Evolutionary conservation across 257 asterid species (phyloP).

Genomic region (Jacaranda mimosifolia): DNA sequence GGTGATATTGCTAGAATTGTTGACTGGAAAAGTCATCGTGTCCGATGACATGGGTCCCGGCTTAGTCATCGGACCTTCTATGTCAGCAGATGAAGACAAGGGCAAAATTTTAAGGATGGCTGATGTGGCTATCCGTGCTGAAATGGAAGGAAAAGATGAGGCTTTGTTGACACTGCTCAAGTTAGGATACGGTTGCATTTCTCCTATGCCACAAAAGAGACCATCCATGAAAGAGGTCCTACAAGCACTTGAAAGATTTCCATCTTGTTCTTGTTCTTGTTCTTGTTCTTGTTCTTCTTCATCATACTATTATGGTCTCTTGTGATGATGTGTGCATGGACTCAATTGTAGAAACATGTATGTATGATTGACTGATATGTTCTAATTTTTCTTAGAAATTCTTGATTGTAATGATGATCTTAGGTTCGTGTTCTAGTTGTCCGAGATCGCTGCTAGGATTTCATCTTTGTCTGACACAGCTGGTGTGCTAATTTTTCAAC

Average conservation of each 20-base stretch:
- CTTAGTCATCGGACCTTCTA: slow-evolving; percentile 40
- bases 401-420: slow-evolving; percentile 38
- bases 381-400: slow-evolving; percentile 28
- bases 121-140: slow-evolving; percentile 84
- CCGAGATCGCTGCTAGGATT: neutral
- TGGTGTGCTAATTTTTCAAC: slow-evolving; percentile 22
- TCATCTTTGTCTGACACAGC: neutral
- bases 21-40: slow-evolving; percentile 72
- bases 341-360: slow-evolving; percentile 53
- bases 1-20: slow-evolving; percentile 69
- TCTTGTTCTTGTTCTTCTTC: slow-evolving; percentile 47
- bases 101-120: slow-evolving; percentile 68
- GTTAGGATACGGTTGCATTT: slow-evolving; percentile 78
- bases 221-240: slow-evolving; percentile 86
- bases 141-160: slow-evolving; percentile 90
- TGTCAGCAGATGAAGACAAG: slow-evolving; percentile 61
- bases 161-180: slow-evolving; percentile 68
- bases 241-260: slow-evolving; percentile 84
- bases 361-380: slow-evolving; percentile 49
- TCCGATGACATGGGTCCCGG: slow-evolving; percentile 75
- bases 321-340: slow-evolving; percentile 33
- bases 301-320: slow-evolving; percentile 48
- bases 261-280: slow-evolving; percentile 44
- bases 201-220: slow-evolving; percentile 82
- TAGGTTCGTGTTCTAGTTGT: slow-evolving; percentile 25